Conservation (phyloP, 768 basidiomycete species). For the Leccinum ochraceum region DNA sequence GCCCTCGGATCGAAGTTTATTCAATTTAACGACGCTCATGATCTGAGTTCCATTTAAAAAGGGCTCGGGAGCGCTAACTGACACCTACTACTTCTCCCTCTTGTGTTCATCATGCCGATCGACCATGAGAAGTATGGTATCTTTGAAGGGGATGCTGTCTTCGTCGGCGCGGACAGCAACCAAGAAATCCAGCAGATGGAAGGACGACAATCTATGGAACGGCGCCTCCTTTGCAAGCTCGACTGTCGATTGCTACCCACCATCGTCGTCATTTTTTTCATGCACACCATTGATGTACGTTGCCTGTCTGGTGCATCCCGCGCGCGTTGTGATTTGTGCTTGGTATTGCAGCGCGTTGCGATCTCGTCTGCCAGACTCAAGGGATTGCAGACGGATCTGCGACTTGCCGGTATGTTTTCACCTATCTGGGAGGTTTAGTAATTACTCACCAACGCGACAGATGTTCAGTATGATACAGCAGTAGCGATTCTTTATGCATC, state of each 20-base stretch:
- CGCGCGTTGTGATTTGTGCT: background rate
- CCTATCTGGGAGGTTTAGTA: background rate
- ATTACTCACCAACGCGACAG: background rate
- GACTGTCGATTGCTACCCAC: background rate
- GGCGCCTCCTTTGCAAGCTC: background rate
- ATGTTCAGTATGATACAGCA: conserved; percentile 1
- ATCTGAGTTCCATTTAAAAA: background rate
- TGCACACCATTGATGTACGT: background rate
- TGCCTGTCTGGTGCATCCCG: background rate
- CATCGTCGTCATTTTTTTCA: background rate
- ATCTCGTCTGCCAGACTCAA: background rate
- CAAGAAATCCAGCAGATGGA: background rate
- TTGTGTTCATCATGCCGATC: background rate
- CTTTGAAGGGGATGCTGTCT: background rate
- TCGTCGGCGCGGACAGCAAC: background rate
- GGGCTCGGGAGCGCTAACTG: background rate
- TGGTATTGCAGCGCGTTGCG: background rate
- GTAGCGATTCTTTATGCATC: background rate
- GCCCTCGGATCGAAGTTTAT: background rate
- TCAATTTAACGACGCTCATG: background rate
- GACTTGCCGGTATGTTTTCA: background rate
- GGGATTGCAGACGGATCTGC: background rate
- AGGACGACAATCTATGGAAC: background rate
- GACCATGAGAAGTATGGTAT: background rate
- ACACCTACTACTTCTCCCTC: background rate